Evolutionary conservation across 495 filamentous ascomycete genomes (phyloP), one percentile per base, ranked within the genome.

Genomic region (Umbilicaria muhlenbergii): DNA sequence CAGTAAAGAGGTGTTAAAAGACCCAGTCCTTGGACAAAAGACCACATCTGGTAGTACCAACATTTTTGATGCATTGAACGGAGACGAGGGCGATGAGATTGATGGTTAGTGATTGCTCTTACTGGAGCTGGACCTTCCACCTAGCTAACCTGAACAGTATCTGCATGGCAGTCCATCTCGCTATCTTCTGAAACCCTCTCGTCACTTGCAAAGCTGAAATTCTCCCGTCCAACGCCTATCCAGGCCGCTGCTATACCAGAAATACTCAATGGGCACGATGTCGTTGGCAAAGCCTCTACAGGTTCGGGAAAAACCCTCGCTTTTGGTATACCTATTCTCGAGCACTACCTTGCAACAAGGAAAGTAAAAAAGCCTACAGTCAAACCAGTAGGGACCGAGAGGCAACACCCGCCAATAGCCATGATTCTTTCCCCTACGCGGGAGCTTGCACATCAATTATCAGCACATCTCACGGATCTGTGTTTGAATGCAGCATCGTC

Each of bases 361-460:
- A 17, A 24, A 11, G 15, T 6, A n/a, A 18, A 0, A 19, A 6
- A 28, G 8, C 24, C 24, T 28, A 10, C 24, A 28, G 24, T 6
- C 24, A 28, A 15, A 32, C 15, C 16, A 19, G 11, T 13, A 48
- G 33, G 51, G 34, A 16, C 8, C 24, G 43, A 32, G 33, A 43
- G 16, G 10, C 43, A 62, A 2, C 41, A 49, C 16, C 5, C 58
- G 1, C 85, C 87, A 0, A 69, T 81, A n/a, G 87, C 91, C 1
- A 60, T 98, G n/a, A 76, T 98, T 36, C 69, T 98, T 4, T 86
- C 88, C 0, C 91, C 91, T 0, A 96, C 91, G 1, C 67, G 91
- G 62, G 91, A 98, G 58, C 64, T 98, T 46, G 91, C 91, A 2
- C 85, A 94, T 60, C 91, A 98, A 61, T 66, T 98, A 34, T 66